Evolutionary conservation across 352 stramenopile species (phyloP).

Genomic region (Globisporangium radiosum): DNA sequence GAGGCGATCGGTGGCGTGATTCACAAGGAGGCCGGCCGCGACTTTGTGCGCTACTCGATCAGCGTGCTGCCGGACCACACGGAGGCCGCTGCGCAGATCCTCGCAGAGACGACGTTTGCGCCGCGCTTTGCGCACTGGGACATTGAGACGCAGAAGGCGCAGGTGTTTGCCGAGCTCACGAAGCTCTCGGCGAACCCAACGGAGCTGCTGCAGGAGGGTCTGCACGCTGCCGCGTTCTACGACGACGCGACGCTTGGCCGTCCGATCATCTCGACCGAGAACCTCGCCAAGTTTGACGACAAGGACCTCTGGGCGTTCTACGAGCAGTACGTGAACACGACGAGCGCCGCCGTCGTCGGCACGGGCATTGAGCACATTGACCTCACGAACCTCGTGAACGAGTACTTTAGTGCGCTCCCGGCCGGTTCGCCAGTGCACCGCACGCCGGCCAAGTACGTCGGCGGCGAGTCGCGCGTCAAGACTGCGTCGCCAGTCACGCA

Average conservation of each 20-base stretch:
- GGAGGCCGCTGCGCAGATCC: conserved; percentile 57
- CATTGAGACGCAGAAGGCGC: conserved; percentile 62
- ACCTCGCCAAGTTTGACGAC: conserved; percentile 40
- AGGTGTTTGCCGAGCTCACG: conserved; percentile 51
- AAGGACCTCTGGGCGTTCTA: conserved; percentile 56
- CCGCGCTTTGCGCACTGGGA: conserved; percentile 78
- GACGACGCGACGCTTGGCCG: conserved; percentile 68
- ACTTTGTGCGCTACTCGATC: conserved; percentile 77
- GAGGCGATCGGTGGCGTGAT: conserved; percentile 72
- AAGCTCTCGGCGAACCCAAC: conserved; percentile 30
- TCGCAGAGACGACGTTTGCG: conserved; percentile 72
- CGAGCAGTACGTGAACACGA: conserved; percentile 61
- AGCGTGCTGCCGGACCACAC: conserved; percentile 67
- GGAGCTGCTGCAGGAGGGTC: conserved; percentile 41
- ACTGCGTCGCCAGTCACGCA: conserved; percentile 47
- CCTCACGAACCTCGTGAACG: conserved; percentile 57
- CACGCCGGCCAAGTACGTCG: conserved; percentile 55
- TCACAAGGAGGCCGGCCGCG: conserved; percentile 46
- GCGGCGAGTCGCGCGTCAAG: conserved; percentile 75
- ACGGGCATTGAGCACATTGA: conserved; percentile 53
- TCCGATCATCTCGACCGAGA: conserved; percentile 37
- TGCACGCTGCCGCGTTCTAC: conserved; percentile 80
- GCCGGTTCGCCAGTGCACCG: conserved; percentile 19
- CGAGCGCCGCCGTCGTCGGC: conserved; percentile 52
- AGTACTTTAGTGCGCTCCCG: conserved; percentile 47